Base-by-base conservation (phyloP, 768 basidiomycete genomes). In the Rhodocollybia butyracea region DNA sequence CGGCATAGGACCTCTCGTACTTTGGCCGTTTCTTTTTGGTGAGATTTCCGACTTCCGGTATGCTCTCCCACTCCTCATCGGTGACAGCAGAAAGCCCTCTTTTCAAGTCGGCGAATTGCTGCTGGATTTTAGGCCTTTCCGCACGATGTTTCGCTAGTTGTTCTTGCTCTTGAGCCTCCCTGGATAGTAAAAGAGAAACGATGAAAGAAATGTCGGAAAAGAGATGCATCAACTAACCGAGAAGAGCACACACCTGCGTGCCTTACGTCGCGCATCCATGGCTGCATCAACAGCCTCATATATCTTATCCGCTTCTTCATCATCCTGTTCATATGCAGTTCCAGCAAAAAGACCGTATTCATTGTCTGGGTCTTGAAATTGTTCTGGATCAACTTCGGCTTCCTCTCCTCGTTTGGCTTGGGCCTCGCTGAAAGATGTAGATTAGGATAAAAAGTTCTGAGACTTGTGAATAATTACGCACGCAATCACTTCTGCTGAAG, bases 321-420 rank as follows among this genome's bases (percentile, higher is more conserved):
- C 97, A 60, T 98, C 97, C 55, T 89, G 88, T 68, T 99, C 95
- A 67, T 99, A 98, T 0, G 92, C 91, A 8, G 89, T 95, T 12
- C 95, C 94, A 3, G 94, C 91, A 66, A 99, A 98, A 5, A 98
- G 79, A 24, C 96, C 96, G 60, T 86, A 88, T 73, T 98, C 95
- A 68, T 98, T 96, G 66, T 99, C 97, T 22, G 96, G 97, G 69
- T 99, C 96, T 70, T 95, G 92, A 64, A 90, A 94, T 62, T 91
- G 89, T 5, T 96, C 96, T 0, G 91, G 88, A 69, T 93, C 92
- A 24, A 91, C 76, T 51, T 95, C 92, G 0, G 83, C 74, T 63
- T 96, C 95, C 71, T 98, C 94, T 5, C 94, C 92, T 38, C 94
- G 82, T 60, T 76, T 82, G 5, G 86, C 88, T 66, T 92, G 89